Base-by-base conservation (phyloP, 2,329 filamentous ascomycete species). In the Juglanconis sp. region DNA sequence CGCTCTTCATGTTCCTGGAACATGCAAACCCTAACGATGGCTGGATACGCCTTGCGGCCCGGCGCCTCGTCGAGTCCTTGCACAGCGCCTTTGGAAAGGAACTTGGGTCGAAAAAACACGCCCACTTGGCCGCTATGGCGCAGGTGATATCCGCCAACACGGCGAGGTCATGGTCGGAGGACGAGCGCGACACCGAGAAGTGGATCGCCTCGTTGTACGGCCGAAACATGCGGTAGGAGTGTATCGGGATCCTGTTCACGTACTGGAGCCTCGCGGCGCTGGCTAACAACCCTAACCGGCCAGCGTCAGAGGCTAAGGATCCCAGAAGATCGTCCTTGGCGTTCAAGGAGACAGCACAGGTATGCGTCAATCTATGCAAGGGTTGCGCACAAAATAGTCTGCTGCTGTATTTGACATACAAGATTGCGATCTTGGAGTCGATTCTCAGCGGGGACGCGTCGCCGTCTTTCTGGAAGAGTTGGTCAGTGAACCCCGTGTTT, bases 141-240 rank as follows among this genome's bases (percentile, higher is more conserved):
- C 63, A 67, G 0, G 65, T 68, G 3, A 61, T 80, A 13, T 77
- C 72, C 56, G 60, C 65, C 31, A 79, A 79, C 49, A 78, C 76
- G 0, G 64, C 70, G 0, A 69, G 66, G 6, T 71, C 73, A 0
- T 68, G 78, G 9, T 63, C 63, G 0, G 76, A 79, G 13, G 67
- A 74, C 0, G 70, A 74, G 8, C 61, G 68, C 0, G 69, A 72
- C n/a, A 64, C 73, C 0, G 63, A 72, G 3, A 65, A 66, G n/a
- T 80, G 77, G 76, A 64, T 74, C 0, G 67, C 65, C 2, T 74
- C 78, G 40, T 76, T 80, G 52, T 69, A 68, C 0, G 76, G 76
- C 0, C 61, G 63, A 0, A 73, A 72, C 15, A 66, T 77, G 24
- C 71, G 78, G 1, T 81, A 78, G 78, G 78, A 81, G 56, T 72